phyloP scores from a whole-genome alignment of 495 filamentous ascomycete genomes.

The Platismatia glauca region DNA sequence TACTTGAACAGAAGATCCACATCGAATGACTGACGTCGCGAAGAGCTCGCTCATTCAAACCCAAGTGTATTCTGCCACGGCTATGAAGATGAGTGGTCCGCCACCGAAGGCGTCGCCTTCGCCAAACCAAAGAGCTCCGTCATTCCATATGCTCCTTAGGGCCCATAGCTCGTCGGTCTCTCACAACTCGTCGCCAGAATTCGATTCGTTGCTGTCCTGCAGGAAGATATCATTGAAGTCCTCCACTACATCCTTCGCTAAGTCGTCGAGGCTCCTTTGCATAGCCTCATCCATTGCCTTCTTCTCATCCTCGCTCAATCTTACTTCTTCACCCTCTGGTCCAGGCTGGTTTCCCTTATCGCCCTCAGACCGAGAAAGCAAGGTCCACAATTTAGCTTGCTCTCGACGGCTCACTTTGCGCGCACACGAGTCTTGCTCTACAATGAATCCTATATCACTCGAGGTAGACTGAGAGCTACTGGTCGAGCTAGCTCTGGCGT shows the following conservation, averaged over 20 bases:
- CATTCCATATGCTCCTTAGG: neutral
- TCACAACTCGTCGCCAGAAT: constrained; percentile 1
- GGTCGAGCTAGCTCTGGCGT: neutral
- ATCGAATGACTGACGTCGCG: neutral
- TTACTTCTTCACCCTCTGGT: neutral
- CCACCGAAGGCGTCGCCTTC: neutral
- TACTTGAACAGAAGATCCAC: neutral
- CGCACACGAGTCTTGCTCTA: constrained; percentile 4
- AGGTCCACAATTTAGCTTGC: constrained; percentile 12
- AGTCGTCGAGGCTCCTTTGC: constrained; percentile 15
- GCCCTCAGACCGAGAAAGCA: neutral
- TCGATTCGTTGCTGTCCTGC: neutral
- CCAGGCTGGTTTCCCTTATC: neutral
- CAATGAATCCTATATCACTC: constrained; percentile 1
- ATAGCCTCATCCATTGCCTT: constrained; percentile 17
- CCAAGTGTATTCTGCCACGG: neutral
- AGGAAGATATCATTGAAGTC: constrained; percentile 7
- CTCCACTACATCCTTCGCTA: neutral
- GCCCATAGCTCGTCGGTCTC: neutral
- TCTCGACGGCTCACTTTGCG: constrained; percentile 5
- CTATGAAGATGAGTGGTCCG: neutral
- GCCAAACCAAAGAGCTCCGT: neutral
- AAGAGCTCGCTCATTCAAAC: neutral
- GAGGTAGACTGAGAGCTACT: neutral
- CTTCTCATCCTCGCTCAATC: constrained; percentile 15